Base-by-base conservation (phyloP, 495 filamentous ascomycete species). In the Tuber microsphaerosporum region DNA sequence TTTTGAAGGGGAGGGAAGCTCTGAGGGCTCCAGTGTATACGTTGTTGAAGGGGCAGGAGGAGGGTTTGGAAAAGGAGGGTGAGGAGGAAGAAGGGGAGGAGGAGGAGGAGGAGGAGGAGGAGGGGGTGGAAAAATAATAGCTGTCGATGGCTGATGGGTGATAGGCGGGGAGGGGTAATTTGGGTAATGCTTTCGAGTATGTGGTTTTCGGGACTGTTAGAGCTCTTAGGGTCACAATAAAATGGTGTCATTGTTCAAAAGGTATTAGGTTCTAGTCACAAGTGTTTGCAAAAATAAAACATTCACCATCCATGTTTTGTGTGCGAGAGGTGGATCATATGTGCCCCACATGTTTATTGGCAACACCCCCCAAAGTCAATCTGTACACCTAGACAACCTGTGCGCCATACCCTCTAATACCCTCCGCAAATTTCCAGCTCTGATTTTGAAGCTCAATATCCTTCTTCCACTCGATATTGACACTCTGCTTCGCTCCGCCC, bases 381-480 rank as follows among this genome's bases (percentile, higher is more conserved):
- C 14, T 14, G 7, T 34, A 72, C 37, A 34, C 46, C 81, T 88
- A 90, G 81, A 86, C 86, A 72, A 87, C 85, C 85, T 92, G 91
- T 41, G 90, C 88, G 46, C 91, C 91, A 83, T 93, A 93, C 74
- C 92, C 92, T 83, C 86, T 90, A 82, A 97, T 95, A 65, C 87
- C 86, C 84, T 97, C 92, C 17, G 93, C 93, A 87, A 99, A 99
- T 74, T 93, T 93, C 95, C 95, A 99, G 88, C 94, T 97, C 87
- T 97, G 94, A 76, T 88, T 84, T 79, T 92, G 89, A 73, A 93
- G 83, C 42, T 75, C 41, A 22, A 82, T 75, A 72, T 82, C 75
- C 73, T 76, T 82, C 75, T 51, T 72, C 76, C 77, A 80, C 69
- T 82, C 81, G 41, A 82, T 78, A 72, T 82, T 77, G 3, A 82